Conservation (phyloP, 768 basidiomycete genomes). For the Cystobasidiopsis lactophilus region DNA sequence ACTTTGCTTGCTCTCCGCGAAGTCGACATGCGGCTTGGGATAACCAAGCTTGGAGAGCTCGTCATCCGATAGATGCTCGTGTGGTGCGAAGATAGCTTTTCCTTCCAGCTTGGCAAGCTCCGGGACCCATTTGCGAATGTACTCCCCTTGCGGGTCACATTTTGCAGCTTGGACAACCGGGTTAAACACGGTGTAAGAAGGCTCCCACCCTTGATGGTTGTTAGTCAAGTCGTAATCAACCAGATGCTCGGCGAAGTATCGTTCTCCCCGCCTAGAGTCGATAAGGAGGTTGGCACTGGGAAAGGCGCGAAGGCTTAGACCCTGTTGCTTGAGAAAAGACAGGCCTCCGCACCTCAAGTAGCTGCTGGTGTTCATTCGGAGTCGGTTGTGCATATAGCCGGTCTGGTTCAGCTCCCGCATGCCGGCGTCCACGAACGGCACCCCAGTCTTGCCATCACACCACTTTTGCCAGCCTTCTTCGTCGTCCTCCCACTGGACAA, state of each 20-base stretch:
- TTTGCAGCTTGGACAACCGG: constrained; percentile 3
- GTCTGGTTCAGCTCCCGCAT: not conserved
- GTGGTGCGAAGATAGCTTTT: constrained; percentile 3
- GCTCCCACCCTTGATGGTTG: constrained; percentile 2
- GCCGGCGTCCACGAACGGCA: constrained; percentile 4
- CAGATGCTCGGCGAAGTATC: not conserved
- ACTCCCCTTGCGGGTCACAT: constrained; percentile 1
- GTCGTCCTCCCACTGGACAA: constrained; percentile 3
- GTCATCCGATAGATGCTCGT: not conserved
- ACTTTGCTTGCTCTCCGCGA: not conserved
- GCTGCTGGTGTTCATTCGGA: constrained; percentile 5
- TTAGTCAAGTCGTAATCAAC: not conserved
- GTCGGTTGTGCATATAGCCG: constrained; percentile 4
- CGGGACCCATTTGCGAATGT: constrained; percentile 6
- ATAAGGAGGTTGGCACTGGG: not conserved
- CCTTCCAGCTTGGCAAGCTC: constrained; percentile 1
- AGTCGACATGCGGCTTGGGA: not conserved
- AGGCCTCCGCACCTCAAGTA: not conserved
- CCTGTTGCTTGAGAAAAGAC: not conserved
- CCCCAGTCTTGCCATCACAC: constrained; percentile 3
- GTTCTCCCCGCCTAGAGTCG: constrained; percentile 1
- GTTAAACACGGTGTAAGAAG: not conserved
- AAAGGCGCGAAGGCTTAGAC: not conserved
- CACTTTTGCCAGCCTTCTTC: constrained; percentile 3
- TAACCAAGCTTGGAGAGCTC: constrained; percentile 3